phyloP scores from a whole-genome alignment of 768 basidiomycete species.

The Postia placenta region DNA sequence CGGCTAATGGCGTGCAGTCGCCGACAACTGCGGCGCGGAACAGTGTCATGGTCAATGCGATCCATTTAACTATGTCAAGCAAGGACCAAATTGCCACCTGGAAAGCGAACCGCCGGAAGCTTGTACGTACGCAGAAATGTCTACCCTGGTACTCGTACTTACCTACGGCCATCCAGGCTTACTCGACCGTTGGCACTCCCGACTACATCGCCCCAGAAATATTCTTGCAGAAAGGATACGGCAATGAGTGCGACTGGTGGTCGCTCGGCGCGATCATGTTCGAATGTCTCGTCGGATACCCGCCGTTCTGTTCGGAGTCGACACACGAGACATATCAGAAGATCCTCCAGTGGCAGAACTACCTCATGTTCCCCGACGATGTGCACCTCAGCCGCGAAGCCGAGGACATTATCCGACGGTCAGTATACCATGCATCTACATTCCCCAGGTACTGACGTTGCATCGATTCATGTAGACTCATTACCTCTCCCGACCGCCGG shows the following conservation, averaged over 20 bases:
- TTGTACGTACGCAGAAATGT: constrained; percentile 65
- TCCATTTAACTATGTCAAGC: constrained; percentile 91
- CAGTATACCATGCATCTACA: constrained; percentile 15
- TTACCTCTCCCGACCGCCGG: constrained; percentile 78
- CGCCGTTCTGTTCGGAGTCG: constrained; percentile 94
- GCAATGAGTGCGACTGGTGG: constrained; percentile 99
- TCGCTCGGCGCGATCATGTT: constrained; percentile 98
- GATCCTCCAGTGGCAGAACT: constrained; percentile 90
- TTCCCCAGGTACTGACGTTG: not conserved
- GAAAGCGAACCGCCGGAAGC: constrained; percentile 96
- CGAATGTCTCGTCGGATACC: constrained; percentile 95
- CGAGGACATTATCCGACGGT: constrained; percentile 85
- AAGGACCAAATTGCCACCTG: constrained; percentile 95
- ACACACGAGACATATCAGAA: constrained; percentile 98
- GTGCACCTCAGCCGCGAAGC: constrained; percentile 89
- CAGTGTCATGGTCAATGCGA: constrained; percentile 96
- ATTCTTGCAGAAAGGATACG: constrained; percentile 95
- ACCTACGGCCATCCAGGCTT: constrained; percentile 51
- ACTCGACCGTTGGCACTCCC: constrained; percentile 96
- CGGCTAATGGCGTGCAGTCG: constrained; percentile 42
- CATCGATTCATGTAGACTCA: constrained; percentile 45
- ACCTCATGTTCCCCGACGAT: constrained; percentile 88
- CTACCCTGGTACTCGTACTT: not conserved
- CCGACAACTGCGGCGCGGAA: constrained; percentile 58
- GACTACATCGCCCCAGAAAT: constrained; percentile 98